Evolutionary conservation across 192 early-diverging fungal species (phyloP), one percentile per base, ranked within the genome.

Genomic region (Coemansia aciculifera): DNA sequence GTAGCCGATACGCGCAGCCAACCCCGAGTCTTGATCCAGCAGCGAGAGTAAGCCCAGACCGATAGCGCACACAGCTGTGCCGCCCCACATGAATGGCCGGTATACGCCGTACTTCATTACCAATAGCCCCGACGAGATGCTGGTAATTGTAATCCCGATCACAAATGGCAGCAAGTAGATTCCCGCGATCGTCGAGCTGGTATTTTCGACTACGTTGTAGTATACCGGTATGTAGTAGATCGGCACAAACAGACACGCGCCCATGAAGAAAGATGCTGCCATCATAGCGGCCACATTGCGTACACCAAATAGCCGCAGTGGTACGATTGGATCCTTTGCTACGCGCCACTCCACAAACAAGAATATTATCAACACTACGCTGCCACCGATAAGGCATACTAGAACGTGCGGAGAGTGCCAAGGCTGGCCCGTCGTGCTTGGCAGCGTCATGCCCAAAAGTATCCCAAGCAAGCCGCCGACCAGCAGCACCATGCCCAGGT

Each of bases 341-440:
- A 88, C 74, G 65, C 69, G 67, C 68, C 83, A 71, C 75, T 93
- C 87, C 43, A 66, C 75, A 15, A 69, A 46, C 21, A 69, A 78
- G 39, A 91, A 84, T 8, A 87, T 13, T 3, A 46, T 73, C 15
- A 92, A 73, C 13, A 92, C 64, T 5, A 86, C 54, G 15, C 68
- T 49, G 6, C 85, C 83, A 10, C 86, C 57, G 12, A 80, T 74
- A 48, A 92, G 77, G 19, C 88, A 76, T 1, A 38, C 43, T 48
- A 95, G 87, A 15, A 90, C 87, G 32, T 86, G 68, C 11, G 91
- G 67, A 31, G 84, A 80, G 29, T 69, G 70, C 95, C 93, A 97
- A 0, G 36, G 23, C 13, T 74, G 71, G 73, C 89, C 89, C 10
- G 76, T 76, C 51, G 79, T 78, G 32, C 93, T 90, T 31, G 93